These are phyloP conservation scores for Cymbopogon citratus DNA, from an alignment of 176 grass and related monocot genomes.

Conservation along the genomic window DNA sequence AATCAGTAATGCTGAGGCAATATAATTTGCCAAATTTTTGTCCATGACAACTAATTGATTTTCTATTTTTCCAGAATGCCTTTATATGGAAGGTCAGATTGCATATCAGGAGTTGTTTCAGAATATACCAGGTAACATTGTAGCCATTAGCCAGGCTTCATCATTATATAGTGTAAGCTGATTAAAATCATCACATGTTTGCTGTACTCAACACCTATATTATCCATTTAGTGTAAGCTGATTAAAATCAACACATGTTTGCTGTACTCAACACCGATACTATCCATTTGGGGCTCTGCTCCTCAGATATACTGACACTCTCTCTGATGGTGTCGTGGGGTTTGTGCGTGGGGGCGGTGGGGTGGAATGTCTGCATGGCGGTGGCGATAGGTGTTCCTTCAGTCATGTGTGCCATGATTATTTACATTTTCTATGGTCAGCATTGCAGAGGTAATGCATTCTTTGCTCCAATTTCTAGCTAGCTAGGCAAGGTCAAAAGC, in stretches of 20 bases:
- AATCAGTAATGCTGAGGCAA: conserved; percentile 1
- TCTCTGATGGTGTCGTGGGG: neutral
- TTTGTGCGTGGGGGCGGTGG: too few species aligned
- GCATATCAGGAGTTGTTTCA: neutral
- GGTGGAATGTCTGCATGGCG: too few species aligned
- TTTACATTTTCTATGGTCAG: neutral
- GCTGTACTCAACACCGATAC: neutral
- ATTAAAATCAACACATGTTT: neutral
- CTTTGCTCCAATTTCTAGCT: neutral
- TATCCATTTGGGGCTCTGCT: neutral
- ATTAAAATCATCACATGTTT: neutral
- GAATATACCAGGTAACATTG: neutral
- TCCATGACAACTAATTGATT: neutral
- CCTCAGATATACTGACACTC: neutral
- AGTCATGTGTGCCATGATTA: neutral
- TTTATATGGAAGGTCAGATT: neutral
- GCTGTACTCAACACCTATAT: neutral
- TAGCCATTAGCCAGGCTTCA: neutral
- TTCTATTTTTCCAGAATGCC: neutral
- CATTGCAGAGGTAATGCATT: neutral
- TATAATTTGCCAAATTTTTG: neutral
- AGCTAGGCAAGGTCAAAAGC: neutral
- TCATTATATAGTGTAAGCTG: neutral
- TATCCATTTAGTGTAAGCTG: neutral
- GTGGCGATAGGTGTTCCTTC: neutral